phyloP scores from a whole-genome alignment of 306 rosid genomes.

The Dalbergia oliveri region DNA sequence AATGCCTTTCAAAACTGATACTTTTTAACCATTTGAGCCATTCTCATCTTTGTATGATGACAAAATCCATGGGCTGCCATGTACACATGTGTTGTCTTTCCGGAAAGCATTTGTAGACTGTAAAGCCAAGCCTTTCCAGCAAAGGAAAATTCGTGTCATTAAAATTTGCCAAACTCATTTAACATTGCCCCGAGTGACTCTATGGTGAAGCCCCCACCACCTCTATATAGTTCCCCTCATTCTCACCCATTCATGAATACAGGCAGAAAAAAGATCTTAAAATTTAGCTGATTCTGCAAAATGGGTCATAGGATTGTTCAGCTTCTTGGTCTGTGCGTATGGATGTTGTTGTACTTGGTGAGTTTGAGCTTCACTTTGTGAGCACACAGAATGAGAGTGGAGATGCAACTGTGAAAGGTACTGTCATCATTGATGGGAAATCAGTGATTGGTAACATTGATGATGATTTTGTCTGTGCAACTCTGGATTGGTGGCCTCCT shows the following conservation, averaged over 20 bases:
- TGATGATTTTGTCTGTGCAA: constrained; percentile 90
- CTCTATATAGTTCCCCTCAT: neutral
- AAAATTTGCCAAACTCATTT: neutral
- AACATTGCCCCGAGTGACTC: neutral
- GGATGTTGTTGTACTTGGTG: constrained; percentile 51
- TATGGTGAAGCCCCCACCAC: constrained; percentile 5
- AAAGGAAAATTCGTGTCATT: neutral
- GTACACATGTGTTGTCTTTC: constrained; percentile 25
- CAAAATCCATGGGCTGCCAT: neutral
- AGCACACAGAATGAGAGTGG: constrained; percentile 40
- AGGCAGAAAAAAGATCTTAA: constrained; percentile 47
- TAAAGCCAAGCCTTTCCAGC: neutral
- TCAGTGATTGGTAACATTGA: constrained; percentile 74
- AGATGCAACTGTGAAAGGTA: constrained; percentile 54
- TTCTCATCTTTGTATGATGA: too few species aligned
- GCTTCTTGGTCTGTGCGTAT: constrained; percentile 58
- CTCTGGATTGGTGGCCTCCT: constrained; percentile 99
- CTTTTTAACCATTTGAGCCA: too few species aligned
- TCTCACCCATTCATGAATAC: neutral
- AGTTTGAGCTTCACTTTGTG: constrained; percentile 49
- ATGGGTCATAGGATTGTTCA: constrained; percentile 65
- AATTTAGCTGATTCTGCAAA: constrained; percentile 43
- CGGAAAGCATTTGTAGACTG: neutral
- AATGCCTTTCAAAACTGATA: too few species aligned
- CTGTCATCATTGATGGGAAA: constrained; percentile 61